These are phyloP conservation scores for Rhytidiadelphus loreus DNA, from an alignment of 225 moss, liverwort and hornwort genomes.

Conservation along the genomic window DNA sequence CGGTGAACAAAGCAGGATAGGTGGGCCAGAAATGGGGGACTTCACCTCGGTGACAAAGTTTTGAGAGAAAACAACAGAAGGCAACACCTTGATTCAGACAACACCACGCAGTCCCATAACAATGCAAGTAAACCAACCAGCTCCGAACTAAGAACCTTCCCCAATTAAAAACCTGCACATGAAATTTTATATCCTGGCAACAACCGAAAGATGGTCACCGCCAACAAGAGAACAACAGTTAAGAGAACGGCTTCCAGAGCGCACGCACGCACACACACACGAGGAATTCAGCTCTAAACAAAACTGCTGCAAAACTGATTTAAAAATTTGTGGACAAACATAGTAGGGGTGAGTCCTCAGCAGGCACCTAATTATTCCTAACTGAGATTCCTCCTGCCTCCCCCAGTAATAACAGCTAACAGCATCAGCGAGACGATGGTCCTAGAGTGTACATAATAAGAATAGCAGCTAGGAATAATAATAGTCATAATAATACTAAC, in stretches of 20 bases:
- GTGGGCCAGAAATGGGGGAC: not conserved
- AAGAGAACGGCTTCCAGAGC: not conserved
- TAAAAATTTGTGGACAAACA: conserved; percentile 24
- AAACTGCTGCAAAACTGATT: conserved; percentile 40
- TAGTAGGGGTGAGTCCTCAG: conserved; percentile 19
- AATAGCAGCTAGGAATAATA: not conserved
- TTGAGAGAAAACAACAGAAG: not conserved
- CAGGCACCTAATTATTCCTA: conserved; percentile 14
- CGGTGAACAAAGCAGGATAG: not conserved
- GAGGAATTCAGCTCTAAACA: not conserved
- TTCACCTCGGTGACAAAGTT: not conserved
- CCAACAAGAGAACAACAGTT: not conserved
- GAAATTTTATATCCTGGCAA: not conserved
- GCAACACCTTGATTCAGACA: not conserved
- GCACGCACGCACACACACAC: not conserved
- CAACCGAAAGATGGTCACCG: not conserved
- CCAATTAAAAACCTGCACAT: not conserved
- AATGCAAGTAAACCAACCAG: not conserved
- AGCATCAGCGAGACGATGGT: not conserved
- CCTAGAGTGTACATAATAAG: conserved; percentile 12
- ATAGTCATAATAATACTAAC: not conserved
- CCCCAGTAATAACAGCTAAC: conserved; percentile 3
- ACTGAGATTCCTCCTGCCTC: conserved; percentile 5
- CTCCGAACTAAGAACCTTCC: not conserved
- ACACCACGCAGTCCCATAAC: not conserved